Percentiles rank a stretch among this genome's conserved stretches.
These are phyloP conservation scores for Saccharomycopsis sp. DNA, from an alignment of 805 yeast species.

Conservation along the genomic window DNA sequence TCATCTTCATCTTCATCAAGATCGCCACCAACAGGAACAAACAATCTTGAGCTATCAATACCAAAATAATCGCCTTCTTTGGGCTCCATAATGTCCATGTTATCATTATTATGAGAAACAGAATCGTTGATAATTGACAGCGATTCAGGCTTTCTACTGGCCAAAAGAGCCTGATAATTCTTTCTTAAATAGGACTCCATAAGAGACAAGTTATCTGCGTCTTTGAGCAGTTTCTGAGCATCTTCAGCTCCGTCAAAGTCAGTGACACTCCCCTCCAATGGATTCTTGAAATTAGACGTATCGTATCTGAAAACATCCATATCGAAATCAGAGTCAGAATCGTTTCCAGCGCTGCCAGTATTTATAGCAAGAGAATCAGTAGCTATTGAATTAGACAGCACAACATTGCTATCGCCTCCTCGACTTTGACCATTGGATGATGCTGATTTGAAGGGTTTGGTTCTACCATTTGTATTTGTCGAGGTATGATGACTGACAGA, in stretches of 20 bases:
- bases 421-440: too few relatives aligned
- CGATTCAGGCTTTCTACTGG: background rate
- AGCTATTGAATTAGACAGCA: background rate
- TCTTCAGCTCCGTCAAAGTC: too few relatives aligned
- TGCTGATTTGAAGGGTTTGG: background rate
- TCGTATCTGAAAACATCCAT: slow-evolving; percentile 7
- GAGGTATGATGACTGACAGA: background rate
- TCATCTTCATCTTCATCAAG: background rate
- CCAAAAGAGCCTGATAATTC: background rate
- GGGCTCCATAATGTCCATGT: background rate
- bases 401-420: too few relatives aligned
- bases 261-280: too few relatives aligned
- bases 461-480: background rate
- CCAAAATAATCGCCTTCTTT: background rate
- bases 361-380: background rate
- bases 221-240: too few relatives aligned
- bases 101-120: background rate
- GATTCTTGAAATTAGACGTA: background rate
- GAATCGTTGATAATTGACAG: background rate
- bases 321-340: slow-evolving; percentile 2
- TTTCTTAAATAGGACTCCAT: background rate
- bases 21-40: background rate
- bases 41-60: background rate
- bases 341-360: background rate
- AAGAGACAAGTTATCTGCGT: background rate